Evolutionary conservation across 805 yeast genomes (phyloP).

Genomic region (Wickerhamomyces rabaulensis): DNA sequence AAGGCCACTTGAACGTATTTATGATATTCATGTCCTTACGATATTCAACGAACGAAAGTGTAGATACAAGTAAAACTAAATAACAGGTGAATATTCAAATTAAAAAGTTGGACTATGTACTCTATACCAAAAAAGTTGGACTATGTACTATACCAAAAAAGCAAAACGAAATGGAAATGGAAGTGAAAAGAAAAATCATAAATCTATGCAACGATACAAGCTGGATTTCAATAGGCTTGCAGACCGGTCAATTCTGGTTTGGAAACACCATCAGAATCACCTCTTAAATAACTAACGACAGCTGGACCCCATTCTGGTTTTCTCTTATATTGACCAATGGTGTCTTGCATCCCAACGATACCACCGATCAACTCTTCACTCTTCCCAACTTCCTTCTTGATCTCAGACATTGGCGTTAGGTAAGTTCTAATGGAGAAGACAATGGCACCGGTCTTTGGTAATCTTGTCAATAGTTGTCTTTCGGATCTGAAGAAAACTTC

Average conservation of each 20-base stretch:
- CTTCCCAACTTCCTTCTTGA: constrained; percentile 41
- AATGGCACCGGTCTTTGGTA: constrained; percentile 42
- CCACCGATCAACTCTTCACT: constrained; percentile 53
- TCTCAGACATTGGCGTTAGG: constrained; percentile 42
- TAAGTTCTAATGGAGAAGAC: constrained; percentile 55
- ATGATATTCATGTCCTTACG: too few relatives aligned
- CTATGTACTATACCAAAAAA: neutral
- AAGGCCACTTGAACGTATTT: neutral
- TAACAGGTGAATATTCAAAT: too few relatives aligned
- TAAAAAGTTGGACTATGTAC: neutral
- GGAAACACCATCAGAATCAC: constrained; percentile 30
- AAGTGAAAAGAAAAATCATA: too few relatives aligned
- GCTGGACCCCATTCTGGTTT: constrained; percentile 69
- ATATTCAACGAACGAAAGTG: too few relatives aligned
- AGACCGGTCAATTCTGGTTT: constrained; percentile 17
- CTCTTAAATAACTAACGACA: constrained; percentile 36
- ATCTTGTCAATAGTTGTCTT: constrained; percentile 49
- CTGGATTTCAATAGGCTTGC: neutral
- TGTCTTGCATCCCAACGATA: constrained; percentile 56
- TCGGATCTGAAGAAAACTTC: constrained; percentile 55
- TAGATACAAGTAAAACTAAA: too few relatives aligned
- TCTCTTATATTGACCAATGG: constrained; percentile 56
- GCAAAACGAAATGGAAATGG: neutral
- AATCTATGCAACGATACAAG: too few relatives aligned
- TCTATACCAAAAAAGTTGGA: too few relatives aligned